phyloP scores from a whole-genome alignment of 108 stramenopile genomes.

The Skeletonema potamos region DNA sequence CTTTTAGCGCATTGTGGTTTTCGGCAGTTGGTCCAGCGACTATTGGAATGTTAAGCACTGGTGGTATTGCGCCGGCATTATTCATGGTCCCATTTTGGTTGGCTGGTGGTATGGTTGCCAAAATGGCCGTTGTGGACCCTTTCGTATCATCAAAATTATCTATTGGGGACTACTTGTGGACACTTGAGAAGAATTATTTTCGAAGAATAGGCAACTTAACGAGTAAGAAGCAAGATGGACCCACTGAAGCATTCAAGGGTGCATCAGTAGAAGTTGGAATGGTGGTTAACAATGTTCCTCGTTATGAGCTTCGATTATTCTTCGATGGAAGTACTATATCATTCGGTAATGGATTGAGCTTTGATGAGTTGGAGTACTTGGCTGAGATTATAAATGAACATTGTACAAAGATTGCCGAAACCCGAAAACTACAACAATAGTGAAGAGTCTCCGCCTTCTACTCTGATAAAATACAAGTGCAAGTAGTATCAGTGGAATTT shows the following conservation, averaged over 20 bases:
- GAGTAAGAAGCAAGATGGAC: slow-evolving; percentile 9
- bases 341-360: slow-evolving; percentile 7
- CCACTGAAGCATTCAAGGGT: slow-evolving; percentile 29
- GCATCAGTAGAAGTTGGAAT: slow-evolving; percentile 19
- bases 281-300: slow-evolving; percentile 28
- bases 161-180: slow-evolving; percentile 47
- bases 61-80: slow-evolving; percentile 5
- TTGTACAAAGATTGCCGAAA: neutral
- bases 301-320: slow-evolving; percentile 14
- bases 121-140: slow-evolving; percentile 38
- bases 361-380: slow-evolving; percentile 15
- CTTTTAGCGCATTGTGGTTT: slow-evolving; percentile 42
- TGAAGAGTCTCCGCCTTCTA: neutral
- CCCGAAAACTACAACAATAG: neutral
- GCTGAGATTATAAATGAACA: slow-evolving; percentile 13
- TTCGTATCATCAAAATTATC: slow-evolving; percentile 10
- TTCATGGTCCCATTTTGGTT: slow-evolving; percentile 53
- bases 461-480: too few relatives aligned
- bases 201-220: neutral
- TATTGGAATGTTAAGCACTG: slow-evolving; percentile 11
- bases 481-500: too few relatives aligned
- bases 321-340: neutral
- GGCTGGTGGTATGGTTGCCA: slow-evolving; percentile 42
- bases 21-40: slow-evolving; percentile 40
- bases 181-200: slow-evolving; percentile 22